Evolutionary conservation across 176 grass and related monocot species (phyloP).

Genomic region (bread wheat (Triticum aestivum)): IWGSC_CS_RefSeq_v2.1 NC_057794.1:595927313-595927812

Average conservation of each 20-base stretch:
- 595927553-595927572: slow-evolving; percentile 57
- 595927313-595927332: background rate
- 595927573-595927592: slow-evolving; percentile 81
- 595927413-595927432: background rate
- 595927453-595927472: background rate
- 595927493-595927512: slow-evolving; percentile 94
- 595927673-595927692: slow-evolving; percentile 43
- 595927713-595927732: no score
- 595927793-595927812: no score
- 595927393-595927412: background rate
- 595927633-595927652: slow-evolving; percentile 94
- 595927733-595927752: no score
- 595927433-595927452: background rate
- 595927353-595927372: background rate
- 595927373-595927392: background rate
- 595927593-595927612: slow-evolving; percentile 81
- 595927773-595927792: no score
- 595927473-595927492: slow-evolving; percentile 22
- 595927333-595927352: background rate
- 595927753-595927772: no score
- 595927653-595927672: slow-evolving; percentile 96
- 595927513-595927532: slow-evolving; percentile 90
- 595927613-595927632: slow-evolving; percentile 86
- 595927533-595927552: slow-evolving; percentile 75
- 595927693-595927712: no score